Evolutionary conservation across 768 basidiomycete genomes (phyloP), one percentile per base, ranked within the genome.

Genomic region (Rhodosporidiobolus sp.): DNA sequence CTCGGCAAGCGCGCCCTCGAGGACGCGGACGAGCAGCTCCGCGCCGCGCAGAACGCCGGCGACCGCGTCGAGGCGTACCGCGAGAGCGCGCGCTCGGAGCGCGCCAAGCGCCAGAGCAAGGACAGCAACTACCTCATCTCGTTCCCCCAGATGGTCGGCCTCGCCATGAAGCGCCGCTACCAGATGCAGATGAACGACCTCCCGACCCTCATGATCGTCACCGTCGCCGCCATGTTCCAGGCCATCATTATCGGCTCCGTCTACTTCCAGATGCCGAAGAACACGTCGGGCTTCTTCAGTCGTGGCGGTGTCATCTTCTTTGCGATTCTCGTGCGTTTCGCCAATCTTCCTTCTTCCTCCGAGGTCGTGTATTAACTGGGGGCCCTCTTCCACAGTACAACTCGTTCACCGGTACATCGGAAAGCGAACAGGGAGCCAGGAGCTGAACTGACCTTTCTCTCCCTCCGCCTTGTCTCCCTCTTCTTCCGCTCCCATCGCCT

Each of bases 291-390:
- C 19, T 88, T 86, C 78, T 91, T 89, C 83, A 87, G 88, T n/a
- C 86, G 90, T 28, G 90, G 89, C 52, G 88, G 90, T 81, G 84
- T 89, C 32, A 82, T 92, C 28, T 91, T 89, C 85, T 90, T 91
- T 85, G 88, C 70, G 16, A 69, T 63, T 35, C 48, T 62, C 30
- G 70, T 55, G 26, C 54, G 59, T 65, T 19, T n/a, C 16, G 3
- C 48, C 38, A n/a, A n/a, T n/a, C n/a, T n/a, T n/a, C n/a, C n/a
- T n/a, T n/a, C 20, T 22, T 14, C 49, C 26, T 52, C 12, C 26
- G 6, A 34, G 4, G 28, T 26, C 38, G 34, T 6, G 28, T 11
- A n/a, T 20, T 14, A 20, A 56, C 20, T 46, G 11, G 28, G 79
- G 35, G 75, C 79, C 67, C n/a, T n/a, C n/a, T n/a, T 32, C 65